A percentile compares a stretch with the other conserved stretches of the same genome.
phyloP scores from a whole-genome alignment of 2,329 filamentous ascomycete species.

The Penicillium concentricum region DNA sequence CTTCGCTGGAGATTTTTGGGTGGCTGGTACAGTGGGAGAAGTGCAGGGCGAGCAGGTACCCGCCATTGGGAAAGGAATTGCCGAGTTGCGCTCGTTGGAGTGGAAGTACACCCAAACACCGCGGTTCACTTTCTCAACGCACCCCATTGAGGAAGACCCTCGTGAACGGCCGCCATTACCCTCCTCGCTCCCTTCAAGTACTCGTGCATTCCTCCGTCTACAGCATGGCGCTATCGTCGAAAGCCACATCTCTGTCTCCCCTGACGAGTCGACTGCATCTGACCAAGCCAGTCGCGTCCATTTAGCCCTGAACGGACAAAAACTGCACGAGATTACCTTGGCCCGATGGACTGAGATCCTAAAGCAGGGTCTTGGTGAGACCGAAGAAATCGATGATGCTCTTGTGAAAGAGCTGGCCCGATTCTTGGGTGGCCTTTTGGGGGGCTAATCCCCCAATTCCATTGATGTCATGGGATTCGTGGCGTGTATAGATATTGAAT shows the following conservation, averaged over 20 bases:
- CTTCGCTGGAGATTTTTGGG: conserved; percentile 35
- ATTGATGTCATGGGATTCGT: not conserved
- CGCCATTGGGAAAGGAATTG: conserved; percentile 61
- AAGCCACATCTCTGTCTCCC: conserved; percentile 40
- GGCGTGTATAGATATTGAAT: conserved; percentile 4
- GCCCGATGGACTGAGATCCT: conserved; percentile 30
- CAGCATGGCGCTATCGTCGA: conserved; percentile 44
- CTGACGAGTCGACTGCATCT: conserved; percentile 30
- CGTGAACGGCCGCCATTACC: conserved; percentile 55
- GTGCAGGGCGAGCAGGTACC: conserved; percentile 45
- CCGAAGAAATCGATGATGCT: conserved; percentile 12
- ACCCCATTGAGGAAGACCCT: conserved; percentile 59
- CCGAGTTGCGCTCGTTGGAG: conserved; percentile 49
- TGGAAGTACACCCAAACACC: conserved; percentile 89
- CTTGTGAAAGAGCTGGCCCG: conserved; percentile 23
- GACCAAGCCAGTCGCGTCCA: conserved; percentile 36
- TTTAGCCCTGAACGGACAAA: conserved; percentile 37
- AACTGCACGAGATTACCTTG: conserved; percentile 50
- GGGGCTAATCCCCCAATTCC: conserved; percentile 9
- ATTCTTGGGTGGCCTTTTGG: conserved; percentile 29
- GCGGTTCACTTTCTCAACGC: conserved; percentile 69
- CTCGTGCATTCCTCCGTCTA: conserved; percentile 42
- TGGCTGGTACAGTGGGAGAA: conserved; percentile 53
- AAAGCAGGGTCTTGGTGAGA: conserved; percentile 15
- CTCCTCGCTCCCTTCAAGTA: conserved; percentile 47